Evolutionary conservation across 768 basidiomycete species (phyloP).

Genomic region (Rhodotorula sphaerocarpa): DNA sequence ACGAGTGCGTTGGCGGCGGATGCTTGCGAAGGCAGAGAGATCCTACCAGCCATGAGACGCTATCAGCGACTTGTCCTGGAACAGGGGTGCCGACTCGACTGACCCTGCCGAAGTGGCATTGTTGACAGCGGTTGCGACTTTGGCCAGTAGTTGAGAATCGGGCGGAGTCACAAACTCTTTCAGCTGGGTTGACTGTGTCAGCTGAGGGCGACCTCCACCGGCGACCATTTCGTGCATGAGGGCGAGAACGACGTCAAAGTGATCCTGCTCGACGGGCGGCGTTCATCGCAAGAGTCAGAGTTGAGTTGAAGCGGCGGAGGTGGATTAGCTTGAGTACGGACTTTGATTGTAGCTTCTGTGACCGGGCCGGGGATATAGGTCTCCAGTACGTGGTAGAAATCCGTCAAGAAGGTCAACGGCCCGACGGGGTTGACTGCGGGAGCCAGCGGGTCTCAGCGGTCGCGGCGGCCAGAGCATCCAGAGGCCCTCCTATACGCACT

Average conservation of each 20-base stretch:
- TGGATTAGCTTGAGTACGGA: background rate
- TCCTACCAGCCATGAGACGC: background rate
- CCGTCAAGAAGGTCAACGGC: constrained; percentile 27
- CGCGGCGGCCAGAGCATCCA: no score
- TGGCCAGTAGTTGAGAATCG: constrained; percentile 14
- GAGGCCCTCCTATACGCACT: no score
- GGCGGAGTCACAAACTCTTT: constrained; percentile 27
- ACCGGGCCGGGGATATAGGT: constrained; percentile 26
- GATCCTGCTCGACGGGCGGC: constrained; percentile 22
- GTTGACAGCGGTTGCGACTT: constrained; percentile 15
- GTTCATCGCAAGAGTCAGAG: background rate
- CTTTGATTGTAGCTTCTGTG: constrained; percentile 30
- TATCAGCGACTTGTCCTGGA: no score
- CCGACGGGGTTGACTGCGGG: constrained; percentile 27
- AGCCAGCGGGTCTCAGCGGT: background rate
- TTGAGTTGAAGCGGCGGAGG: background rate
- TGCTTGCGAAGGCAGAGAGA: constrained; percentile 10
- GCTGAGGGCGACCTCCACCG: constrained; percentile 21
- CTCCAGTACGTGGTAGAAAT: constrained; percentile 24
- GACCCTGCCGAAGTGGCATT: background rate
- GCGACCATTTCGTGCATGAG: constrained; percentile 32
- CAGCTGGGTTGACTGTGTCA: constrained; percentile 19
- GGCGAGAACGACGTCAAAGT: constrained; percentile 34
- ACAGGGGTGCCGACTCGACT: no score
- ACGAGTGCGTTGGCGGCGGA: constrained; percentile 22